A percentile compares a stretch with the other conserved stretches of the same genome.
Evolutionary conservation across 371 early-diverging fungal genomes (phyloP).

Genomic region (Furculomyces boomerangus): DNA sequence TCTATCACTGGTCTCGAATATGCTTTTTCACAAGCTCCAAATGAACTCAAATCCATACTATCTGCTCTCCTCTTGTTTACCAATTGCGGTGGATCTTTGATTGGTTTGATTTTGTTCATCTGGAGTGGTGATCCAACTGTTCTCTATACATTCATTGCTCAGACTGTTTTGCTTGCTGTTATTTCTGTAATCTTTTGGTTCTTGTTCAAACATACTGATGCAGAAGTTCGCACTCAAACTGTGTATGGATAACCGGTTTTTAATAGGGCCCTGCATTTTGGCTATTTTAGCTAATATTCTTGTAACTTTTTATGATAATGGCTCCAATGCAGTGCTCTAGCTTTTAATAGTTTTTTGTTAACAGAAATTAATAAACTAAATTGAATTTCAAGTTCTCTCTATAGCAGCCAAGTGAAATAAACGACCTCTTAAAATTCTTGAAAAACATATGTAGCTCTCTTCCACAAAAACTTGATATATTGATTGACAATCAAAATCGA

Average conservation of each 20-base stretch:
- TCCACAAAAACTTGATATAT: too few relatives aligned
- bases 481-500: too few relatives aligned
- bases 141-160: conserved; percentile 17
- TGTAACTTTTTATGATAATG: too few relatives aligned
- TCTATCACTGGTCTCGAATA: conserved; percentile 53
- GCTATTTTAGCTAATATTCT: too few relatives aligned
- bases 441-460: too few relatives aligned
- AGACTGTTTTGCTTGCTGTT: conserved; percentile 13
- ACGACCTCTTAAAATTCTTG: too few relatives aligned
- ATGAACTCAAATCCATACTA: conserved; percentile 54
- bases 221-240: neutral
- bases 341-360: too few relatives aligned
- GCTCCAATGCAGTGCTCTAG: too few relatives aligned
- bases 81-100: conserved; percentile 18
- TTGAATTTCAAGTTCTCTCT: too few relatives aligned
- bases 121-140: conserved; percentile 12
- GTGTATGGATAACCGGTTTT: neutral
- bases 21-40: conserved; percentile 56
- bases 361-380: too few relatives aligned
- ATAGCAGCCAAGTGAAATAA: too few relatives aligned
- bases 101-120: conserved; percentile 17
- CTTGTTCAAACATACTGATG: conserved; percentile 16
- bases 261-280: too few relatives aligned
- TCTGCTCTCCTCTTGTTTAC: conserved; percentile 54
- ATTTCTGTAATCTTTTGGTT: conserved; percentile 10